Evolutionary conservation across 345 rosid species (phyloP).

Genomic region (Gossypium ekmanianum): DNA sequence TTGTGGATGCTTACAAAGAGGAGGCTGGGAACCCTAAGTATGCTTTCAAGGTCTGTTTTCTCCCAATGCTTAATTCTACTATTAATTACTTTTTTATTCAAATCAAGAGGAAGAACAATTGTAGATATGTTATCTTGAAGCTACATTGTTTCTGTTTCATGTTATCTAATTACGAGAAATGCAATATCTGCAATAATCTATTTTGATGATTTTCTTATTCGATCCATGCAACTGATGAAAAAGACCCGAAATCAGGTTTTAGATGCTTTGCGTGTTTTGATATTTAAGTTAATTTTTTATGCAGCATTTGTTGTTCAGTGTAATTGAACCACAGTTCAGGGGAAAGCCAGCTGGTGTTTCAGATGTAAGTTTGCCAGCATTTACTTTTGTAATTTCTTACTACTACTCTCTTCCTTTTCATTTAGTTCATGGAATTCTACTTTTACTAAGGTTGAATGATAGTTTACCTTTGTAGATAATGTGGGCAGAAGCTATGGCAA

Average conservation of each 20-base stretch:
- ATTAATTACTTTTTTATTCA: background rate
- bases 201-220: constrained; percentile 1
- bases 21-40: constrained; percentile 81
- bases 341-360: constrained; percentile 88
- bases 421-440: background rate
- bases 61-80: background rate
- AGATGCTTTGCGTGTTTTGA: constrained; percentile 6
- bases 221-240: background rate
- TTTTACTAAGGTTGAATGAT: constrained; percentile 33
- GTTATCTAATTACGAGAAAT: background rate
- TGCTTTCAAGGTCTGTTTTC: constrained; percentile 72
- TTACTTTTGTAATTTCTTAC: background rate
- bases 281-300: constrained; percentile 14
- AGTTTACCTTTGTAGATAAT: constrained; percentile 69
- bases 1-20: constrained; percentile 90
- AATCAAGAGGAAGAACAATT: background rate
- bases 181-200: background rate
- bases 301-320: constrained; percentile 90
- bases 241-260: constrained; percentile 8
- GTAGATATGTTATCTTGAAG: background rate
- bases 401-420: background rate
- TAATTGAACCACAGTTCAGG: constrained; percentile 69
- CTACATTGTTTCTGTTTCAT: constrained; percentile 1
- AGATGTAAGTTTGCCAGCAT: constrained; percentile 57
- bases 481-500: constrained; percentile 97